phyloP scores from a whole-genome alignment of 306 rosid genomes.

The Trifolium fragiferum region DNA sequence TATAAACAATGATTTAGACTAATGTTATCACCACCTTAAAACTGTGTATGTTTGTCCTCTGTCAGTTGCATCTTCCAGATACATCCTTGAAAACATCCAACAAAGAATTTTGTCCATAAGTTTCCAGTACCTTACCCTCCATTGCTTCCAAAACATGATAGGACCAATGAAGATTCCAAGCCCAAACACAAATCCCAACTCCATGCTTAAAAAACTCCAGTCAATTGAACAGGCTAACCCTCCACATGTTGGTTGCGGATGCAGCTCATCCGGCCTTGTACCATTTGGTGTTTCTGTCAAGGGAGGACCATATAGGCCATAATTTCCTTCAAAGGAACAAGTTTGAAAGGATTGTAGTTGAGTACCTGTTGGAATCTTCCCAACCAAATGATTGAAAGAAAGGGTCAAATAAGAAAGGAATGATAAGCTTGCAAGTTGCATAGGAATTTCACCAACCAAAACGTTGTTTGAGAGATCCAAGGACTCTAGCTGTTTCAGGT shows the following conservation, averaged over 20 bases:
- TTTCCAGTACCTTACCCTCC: background rate
- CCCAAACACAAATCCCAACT: background rate
- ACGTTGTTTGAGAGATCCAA: too few species aligned
- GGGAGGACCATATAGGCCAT: background rate
- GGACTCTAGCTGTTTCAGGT: background rate
- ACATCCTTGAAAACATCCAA: background rate
- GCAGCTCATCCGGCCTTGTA: background rate
- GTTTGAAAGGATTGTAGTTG: slow-evolving; percentile 50
- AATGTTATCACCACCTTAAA: background rate
- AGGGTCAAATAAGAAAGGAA: slow-evolving; percentile 31
- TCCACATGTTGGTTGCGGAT: background rate
- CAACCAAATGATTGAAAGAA: slow-evolving; percentile 40
- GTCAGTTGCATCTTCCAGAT: background rate
- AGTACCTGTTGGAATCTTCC: slow-evolving; percentile 44
- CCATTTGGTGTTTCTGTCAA: background rate
- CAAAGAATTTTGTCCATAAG: background rate
- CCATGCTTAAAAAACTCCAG: background rate
- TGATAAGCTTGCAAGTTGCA: slow-evolving; percentile 14
- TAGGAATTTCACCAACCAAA: slow-evolving; percentile 40
- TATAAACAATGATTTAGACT: too few species aligned
- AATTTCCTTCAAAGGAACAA: background rate
- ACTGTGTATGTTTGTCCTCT: background rate
- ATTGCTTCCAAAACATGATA: background rate
- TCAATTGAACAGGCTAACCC: background rate
- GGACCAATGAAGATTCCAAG: background rate